Conservation (phyloP, 305 asterid genomes). For the Solanum hybrid region DNA sequence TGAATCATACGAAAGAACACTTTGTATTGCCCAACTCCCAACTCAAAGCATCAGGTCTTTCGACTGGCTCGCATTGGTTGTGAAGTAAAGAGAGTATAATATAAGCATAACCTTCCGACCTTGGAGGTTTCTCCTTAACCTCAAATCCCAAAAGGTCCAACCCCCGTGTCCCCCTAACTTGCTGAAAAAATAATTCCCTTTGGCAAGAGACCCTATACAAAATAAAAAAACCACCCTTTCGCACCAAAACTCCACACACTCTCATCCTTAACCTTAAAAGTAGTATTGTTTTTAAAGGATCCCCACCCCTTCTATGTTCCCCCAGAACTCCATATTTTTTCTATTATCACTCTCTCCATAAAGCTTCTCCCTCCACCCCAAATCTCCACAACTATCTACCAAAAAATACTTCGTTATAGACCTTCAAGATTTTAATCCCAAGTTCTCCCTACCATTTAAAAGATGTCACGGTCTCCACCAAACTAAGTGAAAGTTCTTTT, state of each 20-base stretch:
- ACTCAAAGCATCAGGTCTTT: neutral
- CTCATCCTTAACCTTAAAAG: neutral
- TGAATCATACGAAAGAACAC: neutral
- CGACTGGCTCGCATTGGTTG: neutral
- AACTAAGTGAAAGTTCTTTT: neutral
- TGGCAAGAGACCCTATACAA: neutral
- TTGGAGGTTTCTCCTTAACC: neutral
- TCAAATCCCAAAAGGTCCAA: neutral
- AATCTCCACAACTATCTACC: neutral
- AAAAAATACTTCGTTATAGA: neutral
- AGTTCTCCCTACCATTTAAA: neutral
- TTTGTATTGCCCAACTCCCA: neutral
- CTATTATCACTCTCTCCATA: neutral
- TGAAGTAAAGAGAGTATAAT: neutral
- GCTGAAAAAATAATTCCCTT: neutral
- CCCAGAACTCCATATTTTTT: neutral
- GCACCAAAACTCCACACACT: neutral
- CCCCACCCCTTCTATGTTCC: neutral
- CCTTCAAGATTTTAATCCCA: neutral
- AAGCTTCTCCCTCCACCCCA: neutral
- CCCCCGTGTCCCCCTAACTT: neutral
- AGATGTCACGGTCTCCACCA: neutral
- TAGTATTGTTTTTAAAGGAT: neutral
- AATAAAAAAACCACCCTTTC: neutral
- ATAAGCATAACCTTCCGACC: neutral